These are phyloP conservation scores for Exidia glandulosa DNA, from an alignment of 768 basidiomycete genomes.

Conservation along the genomic window DNA sequence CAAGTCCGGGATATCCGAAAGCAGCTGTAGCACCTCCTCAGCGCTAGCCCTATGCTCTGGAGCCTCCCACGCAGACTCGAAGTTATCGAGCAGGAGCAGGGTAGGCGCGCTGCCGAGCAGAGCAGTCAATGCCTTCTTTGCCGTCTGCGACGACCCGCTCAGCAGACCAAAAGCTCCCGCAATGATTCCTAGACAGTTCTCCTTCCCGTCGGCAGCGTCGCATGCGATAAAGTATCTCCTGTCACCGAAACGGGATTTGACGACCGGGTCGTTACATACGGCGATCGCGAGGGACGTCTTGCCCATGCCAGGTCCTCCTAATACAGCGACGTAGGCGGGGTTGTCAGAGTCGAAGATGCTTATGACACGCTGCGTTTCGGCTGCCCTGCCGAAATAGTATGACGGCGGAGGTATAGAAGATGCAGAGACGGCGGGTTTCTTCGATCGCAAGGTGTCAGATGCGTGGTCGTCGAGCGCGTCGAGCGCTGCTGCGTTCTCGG, in stretches of 20 bases:
- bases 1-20: not conserved
- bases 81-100: not conserved
- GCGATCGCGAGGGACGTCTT: conserved; percentile 28
- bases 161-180: not conserved
- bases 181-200: not conserved
- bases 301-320: conserved; percentile 27
- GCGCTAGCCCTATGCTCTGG: not conserved
- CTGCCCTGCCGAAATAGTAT: not conserved
- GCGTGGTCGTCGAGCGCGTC: not conserved
- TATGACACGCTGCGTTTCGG: not conserved
- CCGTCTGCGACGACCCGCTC: not conserved
- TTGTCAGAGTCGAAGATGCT: not conserved
- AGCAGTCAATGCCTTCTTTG: not conserved
- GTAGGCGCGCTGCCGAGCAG: conserved; percentile 10
- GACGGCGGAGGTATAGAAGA: not conserved
- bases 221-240: conserved; percentile 25
- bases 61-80: not conserved
- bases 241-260: conserved; percentile 15
- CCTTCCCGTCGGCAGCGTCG: conserved; percentile 2
- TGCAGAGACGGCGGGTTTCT: not conserved
- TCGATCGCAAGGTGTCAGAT: not conserved
- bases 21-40: not conserved
- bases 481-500: not conserved
- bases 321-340: conserved; percentile 7
- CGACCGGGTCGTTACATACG: conserved; percentile 15